A percentile compares a stretch with the other conserved stretches of the same genome.
Evolutionary conservation across 2,329 filamentous ascomycete species (phyloP).

Genomic region (Paecilomyces sp.): DNA sequence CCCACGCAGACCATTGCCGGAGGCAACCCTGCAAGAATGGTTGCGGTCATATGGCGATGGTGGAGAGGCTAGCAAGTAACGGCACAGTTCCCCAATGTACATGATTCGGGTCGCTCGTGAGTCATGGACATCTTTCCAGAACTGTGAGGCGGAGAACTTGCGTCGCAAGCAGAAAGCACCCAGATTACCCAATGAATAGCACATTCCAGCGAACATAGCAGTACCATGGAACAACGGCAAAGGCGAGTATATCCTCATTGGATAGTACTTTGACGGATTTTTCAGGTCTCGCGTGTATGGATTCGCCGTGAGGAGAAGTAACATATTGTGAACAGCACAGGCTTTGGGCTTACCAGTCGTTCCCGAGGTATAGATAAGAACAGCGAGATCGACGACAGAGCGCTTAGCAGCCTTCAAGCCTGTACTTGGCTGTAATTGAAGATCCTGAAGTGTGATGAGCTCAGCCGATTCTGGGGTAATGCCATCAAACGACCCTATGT

Average conservation of each 20-base stretch:
- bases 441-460: constrained; percentile 14
- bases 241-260: constrained; percentile 40
- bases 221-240: constrained; percentile 46
- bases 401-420: constrained; percentile 24
- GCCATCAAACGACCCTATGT: constrained; percentile 29
- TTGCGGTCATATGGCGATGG: constrained; percentile 38
- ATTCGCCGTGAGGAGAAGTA: constrained; percentile 30
- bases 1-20: constrained; percentile 42
- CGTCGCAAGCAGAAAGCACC: constrained; percentile 38
- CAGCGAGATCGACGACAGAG: constrained; percentile 25
- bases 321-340: constrained; percentile 34
- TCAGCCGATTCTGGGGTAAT: constrained; percentile 15
- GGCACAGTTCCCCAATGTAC: constrained; percentile 44
- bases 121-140: constrained; percentile 40
- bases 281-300: constrained; percentile 28
- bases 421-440: constrained; percentile 18
- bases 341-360: constrained; percentile 44
- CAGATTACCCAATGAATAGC: constrained; percentile 32
- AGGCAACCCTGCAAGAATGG: constrained; percentile 38
- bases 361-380: constrained; percentile 43
- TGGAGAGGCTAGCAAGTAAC: constrained; percentile 41
- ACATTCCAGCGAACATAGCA: constrained; percentile 39
- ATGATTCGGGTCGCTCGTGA: constrained; percentile 36
- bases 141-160: constrained; percentile 40
- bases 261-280: constrained; percentile 35